Evolutionary conservation across 345 rosid genomes (phyloP).

Genomic region (Aethionema arabicum): DNA sequence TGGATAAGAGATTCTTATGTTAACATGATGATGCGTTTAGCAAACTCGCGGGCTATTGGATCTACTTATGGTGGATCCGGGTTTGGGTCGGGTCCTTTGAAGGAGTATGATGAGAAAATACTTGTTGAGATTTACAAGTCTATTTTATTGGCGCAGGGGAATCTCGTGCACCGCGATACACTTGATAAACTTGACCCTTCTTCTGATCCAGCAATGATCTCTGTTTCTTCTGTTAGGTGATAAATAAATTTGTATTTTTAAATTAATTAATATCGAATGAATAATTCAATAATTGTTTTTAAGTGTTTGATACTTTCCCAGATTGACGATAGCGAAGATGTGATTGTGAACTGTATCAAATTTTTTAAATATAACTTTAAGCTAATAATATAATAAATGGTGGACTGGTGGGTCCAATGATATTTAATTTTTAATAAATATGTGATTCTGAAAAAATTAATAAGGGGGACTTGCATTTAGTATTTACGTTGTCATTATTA

Average conservation of each 20-base stretch:
- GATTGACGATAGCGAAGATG: conserved; percentile 8
- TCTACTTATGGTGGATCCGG: conserved; percentile 34
- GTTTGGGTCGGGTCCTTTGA: conserved; percentile 38
- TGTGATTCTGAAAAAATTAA: no score
- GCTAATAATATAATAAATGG: conserved; percentile 2
- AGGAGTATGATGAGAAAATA: conserved; percentile 55
- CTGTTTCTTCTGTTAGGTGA: conserved; percentile 26
- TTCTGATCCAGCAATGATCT: conserved; percentile 23
- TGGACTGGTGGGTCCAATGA: conserved; percentile 26
- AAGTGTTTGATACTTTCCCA: conserved; percentile 8
- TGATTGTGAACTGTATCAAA: conserved; percentile 23
- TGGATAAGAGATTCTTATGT: conserved; percentile 73
- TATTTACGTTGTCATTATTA: conserved; percentile 12
- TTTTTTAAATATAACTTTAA: neutral
- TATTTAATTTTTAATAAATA: neutral
- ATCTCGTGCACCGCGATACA: conserved; percentile 47
- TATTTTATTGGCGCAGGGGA: conserved; percentile 49
- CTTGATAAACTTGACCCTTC: conserved; percentile 15
- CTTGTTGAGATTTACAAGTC: conserved; percentile 73
- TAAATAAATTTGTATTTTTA: neutral
- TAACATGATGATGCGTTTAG: conserved; percentile 62
- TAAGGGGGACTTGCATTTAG: neutral
- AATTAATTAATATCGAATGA: neutral
- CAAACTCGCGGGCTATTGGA: conserved; percentile 44
- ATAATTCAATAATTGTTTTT: conserved; percentile 13